These are phyloP conservation scores for Ceratocystis harringtonii DNA, from an alignment of 2,329 filamentous ascomycete species.

Conservation along the genomic window DNA sequence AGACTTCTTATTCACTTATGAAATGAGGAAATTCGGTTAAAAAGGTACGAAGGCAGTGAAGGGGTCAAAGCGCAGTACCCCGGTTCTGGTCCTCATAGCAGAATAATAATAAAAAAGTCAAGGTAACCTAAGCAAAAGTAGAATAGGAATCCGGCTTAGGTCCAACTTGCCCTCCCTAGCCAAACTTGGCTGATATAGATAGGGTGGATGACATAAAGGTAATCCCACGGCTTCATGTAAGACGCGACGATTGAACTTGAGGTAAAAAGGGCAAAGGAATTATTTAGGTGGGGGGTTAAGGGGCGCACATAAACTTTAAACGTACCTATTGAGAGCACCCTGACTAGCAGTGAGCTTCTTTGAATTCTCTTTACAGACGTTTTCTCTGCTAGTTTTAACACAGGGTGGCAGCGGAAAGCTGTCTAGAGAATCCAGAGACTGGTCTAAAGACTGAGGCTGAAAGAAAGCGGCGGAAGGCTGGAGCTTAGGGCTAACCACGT, in stretches of 20 bases:
- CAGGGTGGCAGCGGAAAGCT: constrained; percentile 9
- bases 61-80: constrained; percentile 12
- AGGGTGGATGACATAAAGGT: not conserved
- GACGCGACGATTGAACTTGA: not conserved
- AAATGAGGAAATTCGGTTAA: constrained; percentile 3
- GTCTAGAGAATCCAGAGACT: constrained; percentile 5
- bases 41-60: constrained; percentile 4
- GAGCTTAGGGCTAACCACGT: constrained; percentile 11
- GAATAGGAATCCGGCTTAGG: not conserved
- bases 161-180: not conserved
- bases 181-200: not conserved
- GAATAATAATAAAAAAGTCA: not conserved
- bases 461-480: not conserved
- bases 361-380: not conserved
- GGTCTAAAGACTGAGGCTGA: constrained; percentile 7
- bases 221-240: not conserved
- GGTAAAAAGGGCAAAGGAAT: not conserved
- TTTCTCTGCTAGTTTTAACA: not conserved
- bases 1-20: constrained; percentile 1
- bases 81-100: not conserved
- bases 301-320: constrained; percentile 3
- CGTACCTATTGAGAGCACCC: not conserved
- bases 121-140: not conserved
- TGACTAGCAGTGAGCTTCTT: not conserved
- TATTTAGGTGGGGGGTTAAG: not conserved